phyloP scores from a whole-genome alignment of 1,139 yeast species.

The Yamadazyma friedrichii region DNA sequence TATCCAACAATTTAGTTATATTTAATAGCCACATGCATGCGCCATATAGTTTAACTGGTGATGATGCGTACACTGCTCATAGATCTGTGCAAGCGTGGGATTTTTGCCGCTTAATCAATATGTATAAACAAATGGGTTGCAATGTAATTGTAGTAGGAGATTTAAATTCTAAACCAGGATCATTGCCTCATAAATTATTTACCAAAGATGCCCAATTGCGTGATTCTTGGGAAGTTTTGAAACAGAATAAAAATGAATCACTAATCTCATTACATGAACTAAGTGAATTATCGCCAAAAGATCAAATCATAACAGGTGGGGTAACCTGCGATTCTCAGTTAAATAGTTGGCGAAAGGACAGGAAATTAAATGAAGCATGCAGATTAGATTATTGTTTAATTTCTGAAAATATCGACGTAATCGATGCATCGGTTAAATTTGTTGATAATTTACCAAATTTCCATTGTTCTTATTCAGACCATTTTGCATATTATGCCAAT shows the following conservation, averaged over 20 bases:
- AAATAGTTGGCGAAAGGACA: slow-evolving; percentile 78
- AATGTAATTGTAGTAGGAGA: slow-evolving; percentile 92
- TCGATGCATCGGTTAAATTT: slow-evolving; percentile 66
- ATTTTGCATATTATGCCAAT: slow-evolving; percentile 80
- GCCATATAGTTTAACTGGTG: slow-evolving; percentile 81
- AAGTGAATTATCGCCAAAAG: slow-evolving; percentile 54
- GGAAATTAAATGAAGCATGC: slow-evolving; percentile 74
- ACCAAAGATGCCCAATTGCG: slow-evolving; percentile 65
- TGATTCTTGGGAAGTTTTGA: slow-evolving; percentile 81
- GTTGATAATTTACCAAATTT: slow-evolving; percentile 62
- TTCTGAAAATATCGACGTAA: slow-evolving; percentile 46
- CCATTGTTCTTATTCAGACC: slow-evolving; percentile 81
- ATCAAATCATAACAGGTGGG: slow-evolving; percentile 74
- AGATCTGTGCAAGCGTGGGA: slow-evolving; percentile 98
- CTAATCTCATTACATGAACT: slow-evolving; percentile 34
- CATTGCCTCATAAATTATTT: slow-evolving; percentile 75
- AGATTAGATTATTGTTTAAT: slow-evolving; percentile 87
- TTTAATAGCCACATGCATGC: slow-evolving; percentile 97
- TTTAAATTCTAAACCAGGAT: slow-evolving; percentile 83
- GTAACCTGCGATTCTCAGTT: slow-evolving; percentile 85
- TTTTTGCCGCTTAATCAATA: slow-evolving; percentile 62
- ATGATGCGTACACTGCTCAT: slow-evolving; percentile 87
- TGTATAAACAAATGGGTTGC: slow-evolving; percentile 72
- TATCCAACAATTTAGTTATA: slow-evolving; percentile 67
- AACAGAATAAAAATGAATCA: slow-evolving; percentile 34